phyloP scores from a whole-genome alignment of 768 basidiomycete species.

The Suillus brevipes region DNA sequence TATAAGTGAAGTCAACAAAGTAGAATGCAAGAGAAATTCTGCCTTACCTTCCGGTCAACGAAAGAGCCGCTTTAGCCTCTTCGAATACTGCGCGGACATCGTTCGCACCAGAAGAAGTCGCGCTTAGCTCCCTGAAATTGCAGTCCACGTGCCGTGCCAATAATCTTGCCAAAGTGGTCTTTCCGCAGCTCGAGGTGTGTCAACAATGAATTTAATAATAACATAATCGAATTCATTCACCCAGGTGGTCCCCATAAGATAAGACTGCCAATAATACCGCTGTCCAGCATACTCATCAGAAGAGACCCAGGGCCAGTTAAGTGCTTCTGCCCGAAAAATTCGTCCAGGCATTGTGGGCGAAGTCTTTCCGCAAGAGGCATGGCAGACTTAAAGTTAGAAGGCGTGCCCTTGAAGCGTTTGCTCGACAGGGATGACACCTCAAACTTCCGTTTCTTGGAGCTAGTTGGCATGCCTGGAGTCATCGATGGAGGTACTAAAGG shows the following conservation, averaged over 20 bases:
- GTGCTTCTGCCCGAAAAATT: conserved; percentile 74
- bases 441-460: conserved; percentile 32
- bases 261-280: conserved; percentile 55
- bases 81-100: conserved; percentile 76
- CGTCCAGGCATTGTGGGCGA: conserved; percentile 60
- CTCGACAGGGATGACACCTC: conserved; percentile 12
- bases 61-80: conserved; percentile 67
- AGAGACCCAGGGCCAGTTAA: conserved; percentile 57
- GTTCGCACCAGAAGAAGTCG: conserved; percentile 65
- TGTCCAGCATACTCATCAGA: conserved; percentile 52
- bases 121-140: conserved; percentile 74
- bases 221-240: conserved; percentile 30
- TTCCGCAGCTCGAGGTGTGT: conserved; percentile 52
- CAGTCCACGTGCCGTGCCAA: conserved; percentile 60
- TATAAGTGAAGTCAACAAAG: conserved; percentile 8
- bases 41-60: conserved; percentile 60
- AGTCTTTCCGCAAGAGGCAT: conserved; percentile 72
- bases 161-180: conserved; percentile 75
- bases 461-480: conserved; percentile 14
- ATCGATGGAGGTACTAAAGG: not conserved
- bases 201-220: not conserved
- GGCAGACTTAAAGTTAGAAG: conserved; percentile 31
- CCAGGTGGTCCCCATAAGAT: conserved; percentile 80
- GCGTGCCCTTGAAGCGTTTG: conserved; percentile 26
- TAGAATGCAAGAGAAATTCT: not conserved